phyloP scores from a whole-genome alignment of 352 stramenopile species.

The Thalassiosira sp. region DNA sequence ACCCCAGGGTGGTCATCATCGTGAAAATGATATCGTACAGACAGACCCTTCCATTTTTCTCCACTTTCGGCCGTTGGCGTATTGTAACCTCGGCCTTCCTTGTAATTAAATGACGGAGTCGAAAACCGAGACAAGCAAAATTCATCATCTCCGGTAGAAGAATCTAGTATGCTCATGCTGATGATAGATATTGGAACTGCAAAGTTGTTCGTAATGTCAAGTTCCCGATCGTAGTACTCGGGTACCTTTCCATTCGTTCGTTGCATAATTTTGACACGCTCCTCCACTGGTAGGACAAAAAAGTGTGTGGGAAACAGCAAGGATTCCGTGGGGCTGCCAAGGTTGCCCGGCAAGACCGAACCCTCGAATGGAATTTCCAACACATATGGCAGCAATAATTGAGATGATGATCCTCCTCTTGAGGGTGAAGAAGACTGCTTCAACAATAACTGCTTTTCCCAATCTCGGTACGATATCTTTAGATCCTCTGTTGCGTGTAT shows the following conservation, averaged over 20 bases:
- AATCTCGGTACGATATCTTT: constrained; percentile 48
- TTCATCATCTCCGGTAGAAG: constrained; percentile 4
- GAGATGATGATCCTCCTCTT: constrained; percentile 17
- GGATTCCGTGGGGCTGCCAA: constrained; percentile 45
- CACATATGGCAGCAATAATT: constrained; percentile 10
- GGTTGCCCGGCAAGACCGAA: constrained; percentile 45
- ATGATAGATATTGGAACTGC: constrained; percentile 48
- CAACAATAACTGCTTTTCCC: constrained; percentile 43
- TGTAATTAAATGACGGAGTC: neutral
- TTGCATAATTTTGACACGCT: constrained; percentile 25
- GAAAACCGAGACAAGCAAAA: constrained; percentile 45
- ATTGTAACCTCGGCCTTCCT: neutral
- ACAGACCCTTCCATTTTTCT: constrained; percentile 40
- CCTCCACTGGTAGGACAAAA: constrained; percentile 29
- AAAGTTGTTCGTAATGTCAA: constrained; percentile 64
- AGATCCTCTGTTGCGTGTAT: constrained; percentile 49
- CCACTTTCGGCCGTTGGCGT: constrained; percentile 22
- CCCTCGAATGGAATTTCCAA: constrained; percentile 59
- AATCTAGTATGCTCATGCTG: constrained; percentile 27
- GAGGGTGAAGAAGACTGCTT: constrained; percentile 32
- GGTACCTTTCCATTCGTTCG: constrained; percentile 20
- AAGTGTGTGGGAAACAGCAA: constrained; percentile 52
- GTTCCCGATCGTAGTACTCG: constrained; percentile 42
- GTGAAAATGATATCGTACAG: constrained; percentile 43
- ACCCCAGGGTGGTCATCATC: constrained; percentile 1